These are phyloP conservation scores for Metschnikowia santaceciliae DNA, from an alignment of 805 yeast genomes.

Conservation along the genomic window DNA sequence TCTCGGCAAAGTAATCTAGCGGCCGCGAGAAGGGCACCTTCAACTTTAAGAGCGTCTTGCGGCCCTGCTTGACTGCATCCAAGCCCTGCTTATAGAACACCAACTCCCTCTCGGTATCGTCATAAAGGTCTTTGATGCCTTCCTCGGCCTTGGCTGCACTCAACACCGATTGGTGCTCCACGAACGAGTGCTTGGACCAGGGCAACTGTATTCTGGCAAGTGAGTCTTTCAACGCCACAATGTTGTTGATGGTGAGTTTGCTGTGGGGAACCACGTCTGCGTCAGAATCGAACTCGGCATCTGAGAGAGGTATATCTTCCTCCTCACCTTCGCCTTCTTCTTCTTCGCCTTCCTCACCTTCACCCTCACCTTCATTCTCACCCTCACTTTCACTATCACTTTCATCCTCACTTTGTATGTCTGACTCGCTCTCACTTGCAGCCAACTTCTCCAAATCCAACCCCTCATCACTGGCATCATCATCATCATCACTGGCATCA, in stretches of 20 bases:
- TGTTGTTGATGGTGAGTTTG: slow-evolving; percentile 82
- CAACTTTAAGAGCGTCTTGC: slow-evolving; percentile 58
- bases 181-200: slow-evolving; percentile 63
- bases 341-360: slow-evolving; percentile 10
- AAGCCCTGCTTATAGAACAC: slow-evolving; percentile 94
- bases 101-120: slow-evolving; percentile 92
- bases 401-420: slow-evolving; percentile 28
- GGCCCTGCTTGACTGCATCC: slow-evolving; percentile 72
- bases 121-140: slow-evolving; percentile 80
- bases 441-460: slow-evolving; percentile 25
- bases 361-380: slow-evolving; percentile 4
- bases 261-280: slow-evolving; percentile 93
- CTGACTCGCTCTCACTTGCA: slow-evolving; percentile 11
- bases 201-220: slow-evolving; percentile 65
- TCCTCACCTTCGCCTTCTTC: slow-evolving; percentile 38
- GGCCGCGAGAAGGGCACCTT: slow-evolving; percentile 91
- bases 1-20: slow-evolving; percentile 93
- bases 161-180: slow-evolving; percentile 76
- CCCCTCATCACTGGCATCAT: slow-evolving; percentile 51
- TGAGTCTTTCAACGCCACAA: slow-evolving; percentile 72
- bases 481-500: slow-evolving; percentile 39
- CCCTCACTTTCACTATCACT: slow-evolving; percentile 7
- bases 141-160: slow-evolving; percentile 58
- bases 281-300: slow-evolving; percentile 88
- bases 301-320: slow-evolving; percentile 84